Base-by-base conservation (phyloP, 805 yeast genomes). In the Candida berthetii region DNA sequence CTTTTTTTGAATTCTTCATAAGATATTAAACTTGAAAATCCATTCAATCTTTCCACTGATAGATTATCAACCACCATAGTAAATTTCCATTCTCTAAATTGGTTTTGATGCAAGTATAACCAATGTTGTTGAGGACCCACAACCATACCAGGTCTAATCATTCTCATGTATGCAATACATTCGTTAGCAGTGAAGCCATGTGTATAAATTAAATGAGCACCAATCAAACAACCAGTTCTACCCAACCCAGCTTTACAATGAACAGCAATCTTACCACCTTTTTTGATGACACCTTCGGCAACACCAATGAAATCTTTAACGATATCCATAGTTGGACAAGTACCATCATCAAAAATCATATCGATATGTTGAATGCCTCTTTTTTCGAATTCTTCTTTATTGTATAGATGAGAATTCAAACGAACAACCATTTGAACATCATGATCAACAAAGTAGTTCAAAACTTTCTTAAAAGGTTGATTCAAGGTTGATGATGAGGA, bases 71-170 rank as follows among this genome's bases (percentile, higher is more conserved):
- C 58, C 16, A 80, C 80, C 95, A 85, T 89, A 10, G 96, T 88
- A 53, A 82, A 86, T 61, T 88, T 77, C 98, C 99, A 93, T 55
- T 89, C 96, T 55, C 97, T 75, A 62, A 93, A 93, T 52, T 90
- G 96, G 61, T 88, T 82, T 63, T 93, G 99, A 60, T 93, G 96
- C 48, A 93, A 73, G 58, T 93, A 93, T 44, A 93, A 72, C 99
- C 99, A 93, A 66, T 93, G 99, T 61, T 93, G 99, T 63, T 93
- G 99, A 2, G 99, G 99, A 0, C 99, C 99, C 25, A 93, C 99
- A n/a, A 93, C 97, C 99, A 93, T 93, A 34, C 99, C 99, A 0
- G 99, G 99, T 51, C 99, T 78, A 48, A 93, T 74, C 77, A 93
- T 85, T 61, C 99, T 76, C 91, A 93, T 85, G 58, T 89, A 93